A percentile compares a stretch with the other conserved stretches of the same genome.
Evolutionary conservation across 805 yeast species (phyloP).

Genomic region (Vanderwaltozyma polyspora): DNA sequence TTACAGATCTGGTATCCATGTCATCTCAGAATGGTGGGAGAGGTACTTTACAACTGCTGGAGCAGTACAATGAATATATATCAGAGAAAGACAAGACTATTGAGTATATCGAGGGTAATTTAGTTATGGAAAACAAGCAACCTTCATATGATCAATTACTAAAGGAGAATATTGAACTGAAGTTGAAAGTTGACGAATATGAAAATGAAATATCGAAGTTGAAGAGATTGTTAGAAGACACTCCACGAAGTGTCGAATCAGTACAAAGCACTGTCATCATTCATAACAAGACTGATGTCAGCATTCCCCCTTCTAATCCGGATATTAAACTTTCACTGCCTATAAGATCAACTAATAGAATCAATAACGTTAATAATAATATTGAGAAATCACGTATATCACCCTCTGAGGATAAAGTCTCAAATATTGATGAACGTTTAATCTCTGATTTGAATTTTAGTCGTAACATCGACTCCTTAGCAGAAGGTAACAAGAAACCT

Average conservation of each 20-base stretch:
- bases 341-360: background rate
- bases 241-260: background rate
- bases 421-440: background rate
- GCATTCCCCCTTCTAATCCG: background rate
- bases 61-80: conserved; percentile 22
- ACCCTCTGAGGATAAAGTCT: too few relatives aligned
- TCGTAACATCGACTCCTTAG: background rate
- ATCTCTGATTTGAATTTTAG: background rate
- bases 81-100: conserved; percentile 19
- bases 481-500: too few relatives aligned
- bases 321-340: too few relatives aligned
- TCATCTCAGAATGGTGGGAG: background rate
- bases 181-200: conserved; percentile 17
- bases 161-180: conserved; percentile 23
- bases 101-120: conserved; percentile 19
- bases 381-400: background rate
- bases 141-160: conserved; percentile 22
- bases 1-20: too few relatives aligned
- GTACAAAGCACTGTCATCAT: background rate
- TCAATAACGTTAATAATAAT: background rate
- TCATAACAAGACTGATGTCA: background rate
- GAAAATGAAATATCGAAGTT: conserved; percentile 4
- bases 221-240: too few relatives aligned
- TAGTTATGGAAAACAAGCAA: conserved; percentile 7
- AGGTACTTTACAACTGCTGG: conserved; percentile 18